These are phyloP conservation scores for Mycogone perniciosa DNA, from an alignment of 2,329 filamentous ascomycete genomes.

Conservation along the genomic window DNA sequence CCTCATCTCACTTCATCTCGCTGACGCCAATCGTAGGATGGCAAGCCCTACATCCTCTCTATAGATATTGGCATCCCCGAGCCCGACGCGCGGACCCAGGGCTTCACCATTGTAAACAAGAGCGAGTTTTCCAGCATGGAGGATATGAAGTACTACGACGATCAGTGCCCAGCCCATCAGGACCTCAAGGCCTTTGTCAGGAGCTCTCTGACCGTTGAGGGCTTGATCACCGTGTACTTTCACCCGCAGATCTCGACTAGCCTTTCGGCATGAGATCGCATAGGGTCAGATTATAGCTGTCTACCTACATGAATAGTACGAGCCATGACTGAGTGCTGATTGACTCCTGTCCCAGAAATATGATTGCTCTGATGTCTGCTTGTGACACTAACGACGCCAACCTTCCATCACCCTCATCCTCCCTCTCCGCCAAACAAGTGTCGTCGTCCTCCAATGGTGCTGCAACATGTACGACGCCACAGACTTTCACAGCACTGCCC, in stretches of 20 bases:
- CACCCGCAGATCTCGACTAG: slow-evolving; percentile 27
- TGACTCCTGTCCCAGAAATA: too few species aligned
- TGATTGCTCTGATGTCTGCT: too few species aligned
- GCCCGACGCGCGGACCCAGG: slow-evolving; percentile 55
- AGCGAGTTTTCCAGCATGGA: slow-evolving; percentile 58
- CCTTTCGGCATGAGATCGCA: slow-evolving; percentile 1
- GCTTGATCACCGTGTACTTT: slow-evolving; percentile 36
- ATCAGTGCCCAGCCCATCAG: slow-evolving; percentile 38
- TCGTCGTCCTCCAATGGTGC: slow-evolving; percentile 58
- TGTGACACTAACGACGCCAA: too few species aligned
- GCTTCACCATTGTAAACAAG: slow-evolving; percentile 58
- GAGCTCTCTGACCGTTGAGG: slow-evolving; percentile 26
- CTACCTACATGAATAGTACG: too few species aligned
- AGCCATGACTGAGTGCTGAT: neutral
- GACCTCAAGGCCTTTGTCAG: slow-evolving; percentile 33
- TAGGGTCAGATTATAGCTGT: neutral
- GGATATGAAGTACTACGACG: slow-evolving; percentile 67
- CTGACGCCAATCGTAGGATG: slow-evolving; percentile 43
- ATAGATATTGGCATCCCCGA: slow-evolving; percentile 47
- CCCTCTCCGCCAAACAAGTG: slow-evolving; percentile 17
- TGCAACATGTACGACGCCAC: slow-evolving; percentile 62
- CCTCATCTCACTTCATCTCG: neutral
- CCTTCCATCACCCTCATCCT: too few species aligned
- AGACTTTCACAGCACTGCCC: slow-evolving; percentile 62
- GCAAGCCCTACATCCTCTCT: slow-evolving; percentile 62